A percentile compares a stretch with the other conserved stretches of the same genome.
Conservation (phyloP, 352 stramenopile species). For the Globisporangium paddicum region DNA sequence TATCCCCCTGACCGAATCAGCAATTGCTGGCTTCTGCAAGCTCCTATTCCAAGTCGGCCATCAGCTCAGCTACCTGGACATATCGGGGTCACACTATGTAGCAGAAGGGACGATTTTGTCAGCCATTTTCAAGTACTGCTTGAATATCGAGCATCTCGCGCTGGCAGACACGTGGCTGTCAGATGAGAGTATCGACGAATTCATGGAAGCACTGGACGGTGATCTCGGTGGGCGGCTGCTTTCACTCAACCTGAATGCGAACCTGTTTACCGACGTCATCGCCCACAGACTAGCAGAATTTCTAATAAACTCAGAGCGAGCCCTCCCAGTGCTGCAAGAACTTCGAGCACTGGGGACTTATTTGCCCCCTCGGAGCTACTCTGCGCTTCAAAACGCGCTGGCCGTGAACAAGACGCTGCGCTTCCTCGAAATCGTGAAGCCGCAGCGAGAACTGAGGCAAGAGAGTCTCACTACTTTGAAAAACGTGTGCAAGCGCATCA, state of each 20-base stretch:
- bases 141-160: constrained; percentile 2
- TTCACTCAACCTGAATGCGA: constrained; percentile 4
- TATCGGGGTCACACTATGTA: background rate
- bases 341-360: background rate
- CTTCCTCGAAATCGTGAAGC: background rate
- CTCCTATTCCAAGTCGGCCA: background rate
- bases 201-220: background rate
- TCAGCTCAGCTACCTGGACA: background rate
- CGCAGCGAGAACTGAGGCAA: background rate
- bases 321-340: constrained; percentile 7
- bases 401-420: constrained; percentile 8
- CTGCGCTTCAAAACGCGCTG: background rate
- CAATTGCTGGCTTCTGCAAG: background rate
- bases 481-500: background rate
- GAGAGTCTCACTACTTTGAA: background rate
- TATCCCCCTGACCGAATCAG: background rate
- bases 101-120: background rate
- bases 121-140: background rate
- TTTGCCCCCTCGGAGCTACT: background rate
- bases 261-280: background rate
- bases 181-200: background rate
- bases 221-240: background rate
- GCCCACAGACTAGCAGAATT: background rate
- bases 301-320: background rate
- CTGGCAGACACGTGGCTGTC: background rate